Conservation (phyloP, 805 yeast species). For the Candida pseudoglaebosa region DNA sequence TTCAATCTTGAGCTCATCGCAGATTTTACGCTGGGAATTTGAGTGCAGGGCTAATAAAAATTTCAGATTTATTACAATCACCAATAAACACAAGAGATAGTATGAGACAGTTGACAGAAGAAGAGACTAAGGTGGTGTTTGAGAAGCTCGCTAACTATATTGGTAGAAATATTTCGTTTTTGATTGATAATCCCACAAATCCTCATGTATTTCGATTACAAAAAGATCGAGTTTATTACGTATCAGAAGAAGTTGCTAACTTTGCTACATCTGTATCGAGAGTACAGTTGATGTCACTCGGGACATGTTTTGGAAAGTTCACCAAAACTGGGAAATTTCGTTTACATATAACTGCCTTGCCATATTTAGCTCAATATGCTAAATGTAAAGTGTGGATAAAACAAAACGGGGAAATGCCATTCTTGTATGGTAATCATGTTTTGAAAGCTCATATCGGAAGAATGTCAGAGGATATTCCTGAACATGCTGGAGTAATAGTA, state of each 20-base stretch:
- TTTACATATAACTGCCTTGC: slow-evolving; percentile 87
- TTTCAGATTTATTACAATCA: not conserved
- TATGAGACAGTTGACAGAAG: slow-evolving; percentile 96
- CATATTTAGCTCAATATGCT: slow-evolving; percentile 80
- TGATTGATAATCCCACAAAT: slow-evolving; percentile 80
- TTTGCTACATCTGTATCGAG: slow-evolving; percentile 90
- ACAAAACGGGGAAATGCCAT: slow-evolving; percentile 98
- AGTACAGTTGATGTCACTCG: slow-evolving; percentile 85
- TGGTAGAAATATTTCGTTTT: slow-evolving; percentile 88
- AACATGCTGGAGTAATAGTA: slow-evolving; percentile 92
- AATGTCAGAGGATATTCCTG: slow-evolving; percentile 96
- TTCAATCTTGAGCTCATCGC: not conserved
- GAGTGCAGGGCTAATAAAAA: slow-evolving; percentile 1
- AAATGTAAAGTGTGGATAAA: slow-evolving; percentile 95
- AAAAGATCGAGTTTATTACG: slow-evolving; percentile 94
- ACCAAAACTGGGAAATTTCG: slow-evolving; percentile 97
- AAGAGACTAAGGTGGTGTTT: slow-evolving; percentile 92
- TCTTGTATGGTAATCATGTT: slow-evolving; percentile 92
- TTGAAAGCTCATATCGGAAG: slow-evolving; percentile 95
- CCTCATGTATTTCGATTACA: slow-evolving; percentile 95
- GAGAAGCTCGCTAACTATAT: slow-evolving; percentile 95
- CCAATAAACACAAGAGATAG: not conserved
- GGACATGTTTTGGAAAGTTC: slow-evolving; percentile 92
- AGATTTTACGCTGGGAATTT: not conserved
- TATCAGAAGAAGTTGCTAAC: slow-evolving; percentile 74